Conservation (phyloP, 306 rosid species). For the Ochetophila trinervis region DNA sequence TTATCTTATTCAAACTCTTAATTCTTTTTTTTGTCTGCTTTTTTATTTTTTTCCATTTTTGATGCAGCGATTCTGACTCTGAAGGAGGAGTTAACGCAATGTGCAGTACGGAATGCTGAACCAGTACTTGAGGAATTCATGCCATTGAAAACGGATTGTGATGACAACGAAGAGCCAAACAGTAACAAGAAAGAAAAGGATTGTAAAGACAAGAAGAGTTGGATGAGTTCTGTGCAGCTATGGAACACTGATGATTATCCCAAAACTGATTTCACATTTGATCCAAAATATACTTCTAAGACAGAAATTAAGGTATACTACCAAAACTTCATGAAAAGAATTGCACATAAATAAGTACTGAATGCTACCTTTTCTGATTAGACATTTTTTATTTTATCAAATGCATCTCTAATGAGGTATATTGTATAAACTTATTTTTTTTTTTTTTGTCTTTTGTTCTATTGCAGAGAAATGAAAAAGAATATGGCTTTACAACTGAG, state of each 20-base stretch:
- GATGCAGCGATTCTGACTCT: slow-evolving; percentile 57
- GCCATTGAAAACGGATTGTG: slow-evolving; percentile 61
- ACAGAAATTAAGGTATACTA: slow-evolving; percentile 55
- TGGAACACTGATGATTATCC: slow-evolving; percentile 53
- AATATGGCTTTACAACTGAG: slow-evolving; percentile 34
- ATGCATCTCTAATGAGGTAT: background rate
- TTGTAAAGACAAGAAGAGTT: slow-evolving; percentile 75
- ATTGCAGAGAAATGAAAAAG: slow-evolving; percentile 53
- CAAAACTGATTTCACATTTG: slow-evolving; percentile 21
- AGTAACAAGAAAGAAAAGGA: slow-evolving; percentile 39
- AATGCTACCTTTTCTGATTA: slow-evolving; percentile 2
- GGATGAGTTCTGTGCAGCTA: slow-evolving; percentile 98
- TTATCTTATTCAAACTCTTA: background rate
- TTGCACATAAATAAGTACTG: background rate
- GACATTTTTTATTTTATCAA: background rate
- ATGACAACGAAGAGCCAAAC: slow-evolving; percentile 27
- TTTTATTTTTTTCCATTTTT: background rate
- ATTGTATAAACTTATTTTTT: background rate
- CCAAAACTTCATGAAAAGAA: background rate
- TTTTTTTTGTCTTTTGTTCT: background rate
- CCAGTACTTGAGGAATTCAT: slow-evolving; percentile 83
- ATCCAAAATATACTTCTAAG: slow-evolving; percentile 37
- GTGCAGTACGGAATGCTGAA: slow-evolving; percentile 29
- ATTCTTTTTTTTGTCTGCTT: background rate
- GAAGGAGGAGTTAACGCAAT: slow-evolving; percentile 58